Evolutionary conservation across 345 rosid genomes (phyloP), one percentile per base, ranked within the genome.

Genomic region (Excoecaria agallocha): DNA sequence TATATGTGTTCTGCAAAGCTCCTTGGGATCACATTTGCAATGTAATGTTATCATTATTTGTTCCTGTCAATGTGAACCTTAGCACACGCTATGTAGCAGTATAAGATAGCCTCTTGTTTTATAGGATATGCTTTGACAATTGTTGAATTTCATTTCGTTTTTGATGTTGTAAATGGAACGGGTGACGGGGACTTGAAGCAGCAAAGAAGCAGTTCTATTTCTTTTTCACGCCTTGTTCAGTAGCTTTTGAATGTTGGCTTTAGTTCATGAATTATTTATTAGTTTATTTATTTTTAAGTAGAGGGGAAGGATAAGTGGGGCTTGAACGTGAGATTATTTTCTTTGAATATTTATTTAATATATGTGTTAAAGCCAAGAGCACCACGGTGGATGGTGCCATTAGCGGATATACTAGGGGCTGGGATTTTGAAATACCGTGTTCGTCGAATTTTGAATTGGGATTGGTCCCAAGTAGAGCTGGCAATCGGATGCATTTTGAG

Each of bases 141-240:
- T 39, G 17, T 38, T 50, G 19, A 57, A 58, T 58, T 72, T 77
- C 68, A 56, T 25, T 71, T 71, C 62, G 72, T 66, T 66, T 22
- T 66, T 46, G 19, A 41, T 67, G 20, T 41, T 66, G 71, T 71
- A 77, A 77, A 66, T 77, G 68, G 68, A 37, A 20, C 22, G 19
- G 46, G 19, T 65, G 12, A 16, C 8, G 37, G 6, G 66, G 51
- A 66, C 67, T 64, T 65, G 52, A 76, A 65, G 50, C 37, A 58
- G 72, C 68, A 58, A 77, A 2, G 17, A 25, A 20, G 50, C 66
- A 22, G 57, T 63, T 71, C 49, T 46, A 22, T 66, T 16, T 8
- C 72, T 43, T 16, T n/a, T 39, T 1, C 7, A 8, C 2, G 5
- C 52, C 37, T 15, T 38, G 45, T 50, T 19, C 68, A 19, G 13